Evolutionary conservation across 164 flowering plant species (phyloP).

Genomic region (Protea cynaroides): DNA sequence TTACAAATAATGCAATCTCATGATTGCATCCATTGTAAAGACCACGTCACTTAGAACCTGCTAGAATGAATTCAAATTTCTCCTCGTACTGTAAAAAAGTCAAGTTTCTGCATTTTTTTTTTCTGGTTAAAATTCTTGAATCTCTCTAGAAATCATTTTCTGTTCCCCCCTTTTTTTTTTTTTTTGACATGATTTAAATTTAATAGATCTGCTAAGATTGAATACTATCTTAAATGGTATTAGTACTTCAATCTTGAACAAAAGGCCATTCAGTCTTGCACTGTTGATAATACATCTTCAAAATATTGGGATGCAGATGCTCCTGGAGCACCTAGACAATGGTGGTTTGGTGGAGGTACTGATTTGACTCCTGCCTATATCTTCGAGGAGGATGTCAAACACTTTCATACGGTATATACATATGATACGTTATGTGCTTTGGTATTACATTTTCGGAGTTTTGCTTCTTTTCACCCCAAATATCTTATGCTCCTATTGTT

Average conservation of each 20-base stretch:
- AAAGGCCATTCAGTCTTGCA: neutral
- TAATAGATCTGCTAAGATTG: neutral
- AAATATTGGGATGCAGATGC: constrained; percentile 48
- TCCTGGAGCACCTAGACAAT: constrained; percentile 92
- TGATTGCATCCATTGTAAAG: too few species aligned
- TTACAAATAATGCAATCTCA: too few species aligned
- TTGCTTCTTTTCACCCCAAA: neutral
- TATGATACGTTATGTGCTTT: neutral
- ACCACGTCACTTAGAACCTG: too few species aligned
- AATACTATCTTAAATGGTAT: neutral
- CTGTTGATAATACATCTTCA: constrained; percentile 1
- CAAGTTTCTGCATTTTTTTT: too few species aligned
- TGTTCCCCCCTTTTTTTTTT: neutral
- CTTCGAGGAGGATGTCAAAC: constrained; percentile 94
- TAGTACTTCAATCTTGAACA: neutral
- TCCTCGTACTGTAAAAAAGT: too few species aligned
- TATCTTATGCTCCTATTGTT: too few species aligned
- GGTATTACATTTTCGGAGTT: neutral
- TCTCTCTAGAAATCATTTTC: neutral
- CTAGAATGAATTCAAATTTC: too few species aligned
- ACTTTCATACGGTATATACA: constrained; percentile 68
- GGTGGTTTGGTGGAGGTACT: constrained; percentile 99
- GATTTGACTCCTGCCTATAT: constrained; percentile 94
- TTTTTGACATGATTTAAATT: neutral
- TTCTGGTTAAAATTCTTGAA: neutral